A percentile compares a stretch with the other conserved stretches of the same genome.
Conservation (phyloP, 305 asterid genomes). For the Andrographis paniculata region DNA sequence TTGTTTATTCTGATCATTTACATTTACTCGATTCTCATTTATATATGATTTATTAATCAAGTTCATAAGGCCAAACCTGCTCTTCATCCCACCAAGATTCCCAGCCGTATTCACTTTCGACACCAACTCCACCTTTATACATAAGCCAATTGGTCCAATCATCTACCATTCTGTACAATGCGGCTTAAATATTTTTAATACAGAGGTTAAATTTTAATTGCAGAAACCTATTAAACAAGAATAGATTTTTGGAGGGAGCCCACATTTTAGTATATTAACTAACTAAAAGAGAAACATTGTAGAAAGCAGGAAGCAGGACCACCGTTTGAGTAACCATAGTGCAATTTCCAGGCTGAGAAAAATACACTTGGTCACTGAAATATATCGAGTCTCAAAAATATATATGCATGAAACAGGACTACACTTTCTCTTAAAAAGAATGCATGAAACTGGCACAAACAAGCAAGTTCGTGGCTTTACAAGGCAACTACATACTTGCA, state of each 20-base stretch:
- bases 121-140: slow-evolving; percentile 98
- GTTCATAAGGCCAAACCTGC: slow-evolving; percentile 49
- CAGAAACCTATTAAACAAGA: too few species aligned
- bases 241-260: too few species aligned
- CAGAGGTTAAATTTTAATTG: too few species aligned
- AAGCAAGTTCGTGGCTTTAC: too few species aligned
- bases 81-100: slow-evolving; percentile 99
- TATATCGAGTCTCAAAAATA: slow-evolving; percentile 2
- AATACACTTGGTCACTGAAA: slow-evolving; percentile 11
- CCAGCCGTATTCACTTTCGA: slow-evolving; percentile 94
- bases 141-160: slow-evolving; percentile 98
- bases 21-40: too few species aligned
- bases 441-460: too few species aligned
- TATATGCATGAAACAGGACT: slow-evolving; percentile 9
- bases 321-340: slow-evolving; percentile 58
- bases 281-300: slow-evolving; percentile 11
- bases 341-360: slow-evolving; percentile 91
- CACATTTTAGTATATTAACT: too few species aligned
- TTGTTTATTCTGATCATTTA: too few species aligned
- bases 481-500: too few species aligned
- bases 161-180: slow-evolving; percentile 82
- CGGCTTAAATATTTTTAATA: not conserved
- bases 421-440: too few species aligned
- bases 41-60: slow-evolving; percentile 8
- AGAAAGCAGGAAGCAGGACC: slow-evolving; percentile 69